Conservation (phyloP, 768 basidiomycete species). For the Pleurotus pulmonarius region DNA sequence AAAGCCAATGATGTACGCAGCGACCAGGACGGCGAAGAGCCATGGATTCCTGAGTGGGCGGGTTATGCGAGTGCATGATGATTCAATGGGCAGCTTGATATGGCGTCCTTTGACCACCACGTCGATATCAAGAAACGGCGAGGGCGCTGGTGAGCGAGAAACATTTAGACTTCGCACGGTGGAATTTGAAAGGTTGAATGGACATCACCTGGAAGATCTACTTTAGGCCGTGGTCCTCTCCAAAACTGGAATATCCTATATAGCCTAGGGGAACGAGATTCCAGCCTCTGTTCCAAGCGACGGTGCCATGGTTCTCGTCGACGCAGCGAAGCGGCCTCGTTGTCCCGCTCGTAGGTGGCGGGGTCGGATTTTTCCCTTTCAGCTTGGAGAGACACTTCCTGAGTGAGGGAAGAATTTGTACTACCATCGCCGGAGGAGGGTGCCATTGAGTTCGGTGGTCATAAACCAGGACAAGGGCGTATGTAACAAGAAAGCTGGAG, state of each 20-base stretch:
- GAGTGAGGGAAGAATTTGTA: not conserved
- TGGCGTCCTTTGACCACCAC: constrained; percentile 30
- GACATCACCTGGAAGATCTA: constrained; percentile 43
- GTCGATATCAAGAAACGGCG: constrained; percentile 52
- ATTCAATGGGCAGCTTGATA: constrained; percentile 49
- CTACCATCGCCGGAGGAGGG: constrained; percentile 5
- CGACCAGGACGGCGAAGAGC: constrained; percentile 51
- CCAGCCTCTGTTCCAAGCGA: constrained; percentile 15
- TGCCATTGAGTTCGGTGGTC: not conserved
- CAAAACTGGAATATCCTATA: constrained; percentile 30
- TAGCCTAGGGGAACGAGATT: constrained; percentile 15
- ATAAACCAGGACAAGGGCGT: not conserved
- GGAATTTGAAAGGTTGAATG: not conserved
- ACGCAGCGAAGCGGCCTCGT: constrained; percentile 13
- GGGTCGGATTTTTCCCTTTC: not conserved
- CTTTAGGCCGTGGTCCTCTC: constrained; percentile 60
- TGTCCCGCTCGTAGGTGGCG: constrained; percentile 4
- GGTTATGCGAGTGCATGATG: constrained; percentile 46
- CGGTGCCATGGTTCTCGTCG: constrained; percentile 14
- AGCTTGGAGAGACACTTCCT: not conserved
- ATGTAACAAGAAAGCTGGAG: not conserved
- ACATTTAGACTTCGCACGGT: not conserved
- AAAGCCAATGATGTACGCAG: constrained; percentile 66
- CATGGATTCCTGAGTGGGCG: constrained; percentile 47
- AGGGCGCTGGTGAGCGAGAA: constrained; percentile 36